Base-by-base conservation (phyloP, 805 yeast species). In the Candida nonsorbophila region DNA sequence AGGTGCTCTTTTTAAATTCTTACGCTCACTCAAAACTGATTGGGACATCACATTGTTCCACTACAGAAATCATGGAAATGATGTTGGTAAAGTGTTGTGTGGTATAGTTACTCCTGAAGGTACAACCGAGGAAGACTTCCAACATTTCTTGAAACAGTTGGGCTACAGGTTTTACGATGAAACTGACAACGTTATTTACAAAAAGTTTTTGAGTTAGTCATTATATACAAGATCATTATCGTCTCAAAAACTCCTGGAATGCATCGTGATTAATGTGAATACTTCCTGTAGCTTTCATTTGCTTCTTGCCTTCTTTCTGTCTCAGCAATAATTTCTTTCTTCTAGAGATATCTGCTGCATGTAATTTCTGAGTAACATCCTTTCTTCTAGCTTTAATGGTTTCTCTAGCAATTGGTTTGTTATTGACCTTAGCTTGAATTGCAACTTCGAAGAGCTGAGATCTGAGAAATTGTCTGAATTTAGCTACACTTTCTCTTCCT, bases 21-120 rank as follows among this genome's bases (percentile, higher is more conserved):
- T 92, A 47, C 72, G 70, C 16, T 69, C 79, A 11, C 58, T 92
- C 51, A 75, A 80, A 47, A 69, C 71, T 15, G 77, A 78, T 28
- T 92, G 97, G 97, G 92, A 92, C 52, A 76, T 92, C 38, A 83
- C 97, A 1, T 61, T 92, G 46, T 92, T 92, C 79, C 96, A 92
- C 57, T 92, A 92, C 60, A 78, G 99, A 68, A 87, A 92, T 62
- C 94, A 87, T 45, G 99, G 99, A 22, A 79, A 90, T 29, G 99
- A 92, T 51, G 72, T 92, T 25, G 97, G 95, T 25, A 86, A 86
- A 55, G 85, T 92, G 1, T 67, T 92, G 37, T 90, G 94, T 24
- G 99, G 95, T 22, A 72, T 94, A 33, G 78, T 79, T 28, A 86
- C 88, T 15, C 96, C 97, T 3, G 72, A 74, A 22, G 58, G 53